A percentile compares a stretch with the other conserved stretches of the same genome.
phyloP scores from a whole-genome alignment of 2,329 filamentous ascomycete genomes.

The Atkinsonella texensis region DNA sequence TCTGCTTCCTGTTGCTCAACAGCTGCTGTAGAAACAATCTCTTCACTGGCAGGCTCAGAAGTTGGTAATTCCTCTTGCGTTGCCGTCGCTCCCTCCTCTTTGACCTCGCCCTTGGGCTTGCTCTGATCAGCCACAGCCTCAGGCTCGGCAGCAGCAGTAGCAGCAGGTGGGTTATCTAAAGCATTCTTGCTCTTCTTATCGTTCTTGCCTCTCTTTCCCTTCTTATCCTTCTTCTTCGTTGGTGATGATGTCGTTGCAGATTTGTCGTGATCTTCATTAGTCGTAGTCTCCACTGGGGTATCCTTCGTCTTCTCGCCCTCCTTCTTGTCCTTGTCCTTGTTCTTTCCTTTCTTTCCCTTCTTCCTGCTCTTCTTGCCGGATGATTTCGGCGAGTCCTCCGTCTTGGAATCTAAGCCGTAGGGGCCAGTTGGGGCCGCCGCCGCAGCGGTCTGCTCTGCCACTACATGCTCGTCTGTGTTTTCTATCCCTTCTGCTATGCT shows the following conservation, averaged over 20 bases:
- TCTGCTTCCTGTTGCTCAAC: neutral
- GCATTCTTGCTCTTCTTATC: slow-evolving; percentile 9
- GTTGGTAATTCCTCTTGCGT: neutral
- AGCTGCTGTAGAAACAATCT: neutral
- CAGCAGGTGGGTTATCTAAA: neutral
- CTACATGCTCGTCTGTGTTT: neutral
- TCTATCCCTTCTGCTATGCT: slow-evolving; percentile 1
- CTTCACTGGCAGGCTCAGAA: neutral
- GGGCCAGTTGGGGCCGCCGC: neutral
- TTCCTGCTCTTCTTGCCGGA: slow-evolving; percentile 8
- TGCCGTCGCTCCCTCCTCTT: slow-evolving; percentile 1
- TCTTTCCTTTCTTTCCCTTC: slow-evolving; percentile 12
- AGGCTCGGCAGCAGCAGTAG: neutral
- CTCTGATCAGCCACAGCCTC: slow-evolving; percentile 8
- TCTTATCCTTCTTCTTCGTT: slow-evolving; percentile 14
- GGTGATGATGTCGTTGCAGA: slow-evolving; percentile 7
- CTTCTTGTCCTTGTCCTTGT: slow-evolving; percentile 7
- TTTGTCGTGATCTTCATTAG: slow-evolving; percentile 9
- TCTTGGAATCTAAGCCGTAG: slow-evolving; percentile 2
- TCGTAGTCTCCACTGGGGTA: slow-evolving; percentile 7
- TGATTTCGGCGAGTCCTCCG: slow-evolving; percentile 5
- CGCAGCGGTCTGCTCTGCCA: slow-evolving; percentile 1
- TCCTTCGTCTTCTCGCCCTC: slow-evolving; percentile 3
- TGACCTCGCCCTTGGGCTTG: neutral
- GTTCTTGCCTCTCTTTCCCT: slow-evolving; percentile 14